A percentile compares a stretch with the other conserved stretches of the same genome.
Evolutionary conservation across 495 filamentous ascomycete genomes (phyloP).

Genomic region (Articulospora tetracladia): DNA sequence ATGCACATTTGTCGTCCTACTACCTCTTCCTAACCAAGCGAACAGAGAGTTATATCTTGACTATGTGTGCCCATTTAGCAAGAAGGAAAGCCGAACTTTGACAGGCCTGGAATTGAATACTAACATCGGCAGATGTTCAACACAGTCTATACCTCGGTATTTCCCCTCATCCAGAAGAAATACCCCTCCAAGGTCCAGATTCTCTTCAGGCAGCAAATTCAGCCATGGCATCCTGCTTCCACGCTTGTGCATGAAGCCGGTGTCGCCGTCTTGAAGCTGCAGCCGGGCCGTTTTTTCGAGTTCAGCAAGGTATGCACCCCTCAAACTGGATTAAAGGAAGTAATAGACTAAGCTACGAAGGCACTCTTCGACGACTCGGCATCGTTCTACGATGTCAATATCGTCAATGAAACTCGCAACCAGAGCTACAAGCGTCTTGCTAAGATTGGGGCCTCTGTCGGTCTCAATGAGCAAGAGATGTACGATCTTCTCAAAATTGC

Average conservation of each 20-base stretch:
- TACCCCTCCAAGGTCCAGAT: constrained; percentile 51
- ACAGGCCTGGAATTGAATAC: background rate
- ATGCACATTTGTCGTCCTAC: background rate
- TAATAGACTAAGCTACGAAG: background rate
- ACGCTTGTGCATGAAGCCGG: constrained; percentile 87
- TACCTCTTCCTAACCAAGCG: background rate
- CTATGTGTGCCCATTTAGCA: constrained; percentile 77
- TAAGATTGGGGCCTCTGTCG: constrained; percentile 58
- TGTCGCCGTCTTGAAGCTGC: constrained; percentile 64
- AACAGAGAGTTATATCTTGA: constrained; percentile 69
- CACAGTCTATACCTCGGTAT: constrained; percentile 57
- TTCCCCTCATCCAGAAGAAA: constrained; percentile 51
- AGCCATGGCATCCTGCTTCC: constrained; percentile 67
- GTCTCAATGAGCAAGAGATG: constrained; percentile 61
- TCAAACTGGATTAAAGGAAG: background rate
- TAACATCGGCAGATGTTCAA: constrained; percentile 50
- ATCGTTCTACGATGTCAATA: constrained; percentile 75
- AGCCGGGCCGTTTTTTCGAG: constrained; percentile 69
- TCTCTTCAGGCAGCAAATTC: constrained; percentile 86
- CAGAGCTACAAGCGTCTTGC: constrained; percentile 77
- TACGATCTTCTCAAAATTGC: constrained; percentile 60
- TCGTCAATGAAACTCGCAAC: constrained; percentile 80
- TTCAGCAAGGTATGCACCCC: constrained; percentile 50
- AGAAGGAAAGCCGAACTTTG: constrained; percentile 34
- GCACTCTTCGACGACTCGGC: constrained; percentile 67